phyloP scores from a whole-genome alignment of 495 filamentous ascomycete species.

The Entonaema liquescens region DNA sequence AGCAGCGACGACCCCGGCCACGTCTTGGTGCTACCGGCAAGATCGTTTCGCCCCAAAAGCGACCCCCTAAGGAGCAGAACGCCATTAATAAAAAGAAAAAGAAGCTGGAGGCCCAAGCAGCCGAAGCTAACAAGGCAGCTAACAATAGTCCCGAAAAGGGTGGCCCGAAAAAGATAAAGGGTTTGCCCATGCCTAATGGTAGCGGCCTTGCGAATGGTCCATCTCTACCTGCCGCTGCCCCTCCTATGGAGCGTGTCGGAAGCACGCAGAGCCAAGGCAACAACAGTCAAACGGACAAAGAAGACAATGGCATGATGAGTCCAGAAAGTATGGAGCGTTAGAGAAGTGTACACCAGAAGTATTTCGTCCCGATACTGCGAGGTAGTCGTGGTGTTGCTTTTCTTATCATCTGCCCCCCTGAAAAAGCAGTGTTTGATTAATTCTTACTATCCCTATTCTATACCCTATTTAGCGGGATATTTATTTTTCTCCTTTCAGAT shows the following conservation, averaged over 20 bases:
- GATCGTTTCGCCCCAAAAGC: constrained; percentile 89
- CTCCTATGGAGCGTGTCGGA: constrained; percentile 59
- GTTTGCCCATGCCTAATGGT: constrained; percentile 47
- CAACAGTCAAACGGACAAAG: constrained; percentile 63
- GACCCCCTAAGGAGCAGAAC: constrained; percentile 79
- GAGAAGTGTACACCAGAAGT: neutral
- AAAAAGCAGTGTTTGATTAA: constrained; percentile 22
- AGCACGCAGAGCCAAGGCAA: constrained; percentile 62
- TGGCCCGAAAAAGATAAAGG: constrained; percentile 54
- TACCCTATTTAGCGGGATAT: constrained; percentile 28
- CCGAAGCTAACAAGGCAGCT: constrained; percentile 48
- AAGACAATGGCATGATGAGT: constrained; percentile 70
- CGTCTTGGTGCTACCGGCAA: constrained; percentile 93
- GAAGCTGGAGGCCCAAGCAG: constrained; percentile 61
- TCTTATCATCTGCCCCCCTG: neutral
- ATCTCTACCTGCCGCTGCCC: constrained; percentile 36
- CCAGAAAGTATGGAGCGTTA: constrained; percentile 67
- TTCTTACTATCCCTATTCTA: constrained; percentile 30
- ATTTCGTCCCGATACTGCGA: neutral
- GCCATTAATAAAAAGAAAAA: constrained; percentile 80
- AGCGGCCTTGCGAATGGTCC: constrained; percentile 31
- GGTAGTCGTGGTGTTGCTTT: neutral
- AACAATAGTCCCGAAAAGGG: constrained; percentile 54
- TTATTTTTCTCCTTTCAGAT: constrained; percentile 5
- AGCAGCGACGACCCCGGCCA: constrained; percentile 92